Percentiles rank a stretch among this genome's conserved stretches.
Evolutionary conservation across 2,329 filamentous ascomycete genomes (phyloP).

Genomic region (Rhinocladiella mackenziei): DNA sequence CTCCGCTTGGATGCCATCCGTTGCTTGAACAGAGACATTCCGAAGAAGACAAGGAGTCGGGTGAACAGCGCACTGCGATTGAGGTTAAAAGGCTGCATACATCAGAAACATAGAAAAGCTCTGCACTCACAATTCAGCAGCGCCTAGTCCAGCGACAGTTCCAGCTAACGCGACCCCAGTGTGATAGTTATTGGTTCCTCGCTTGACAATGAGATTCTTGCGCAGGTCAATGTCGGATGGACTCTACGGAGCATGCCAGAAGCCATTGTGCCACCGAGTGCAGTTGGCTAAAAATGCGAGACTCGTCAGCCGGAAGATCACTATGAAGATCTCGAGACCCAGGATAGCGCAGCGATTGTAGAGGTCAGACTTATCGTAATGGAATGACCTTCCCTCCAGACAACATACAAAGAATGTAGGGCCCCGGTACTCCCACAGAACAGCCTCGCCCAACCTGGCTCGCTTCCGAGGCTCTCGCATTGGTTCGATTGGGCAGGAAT

Average conservation of each 20-base stretch:
- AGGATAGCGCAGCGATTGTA: slow-evolving; percentile 28
- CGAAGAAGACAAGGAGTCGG: slow-evolving; percentile 22
- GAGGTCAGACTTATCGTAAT: slow-evolving; percentile 8
- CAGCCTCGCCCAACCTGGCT: slow-evolving; percentile 13
- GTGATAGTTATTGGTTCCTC: slow-evolving; percentile 14
- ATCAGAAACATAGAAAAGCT: not conserved
- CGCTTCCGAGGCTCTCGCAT: not conserved
- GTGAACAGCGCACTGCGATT: slow-evolving; percentile 20
- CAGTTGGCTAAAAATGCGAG: slow-evolving; percentile 21
- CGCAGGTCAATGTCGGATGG: slow-evolving; percentile 15
- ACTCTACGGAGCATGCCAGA: slow-evolving; percentile 17
- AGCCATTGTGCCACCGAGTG: slow-evolving; percentile 18
- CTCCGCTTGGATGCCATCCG: slow-evolving; percentile 1
- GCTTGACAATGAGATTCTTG: slow-evolving; percentile 7
- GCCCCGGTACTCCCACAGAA: not conserved
- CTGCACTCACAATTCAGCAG: slow-evolving; percentile 24
- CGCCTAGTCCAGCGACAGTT: slow-evolving; percentile 24
- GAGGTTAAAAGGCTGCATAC: no score
- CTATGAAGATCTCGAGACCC: slow-evolving; percentile 22
- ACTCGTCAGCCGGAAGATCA: slow-evolving; percentile 25
- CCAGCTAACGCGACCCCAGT: slow-evolving; percentile 23
- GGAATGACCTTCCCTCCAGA: slow-evolving; percentile 9
- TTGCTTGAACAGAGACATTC: slow-evolving; percentile 20
- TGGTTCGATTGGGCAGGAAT: slow-evolving; percentile 1
- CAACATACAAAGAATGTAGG: slow-evolving; percentile 22